Base-by-base conservation (phyloP, 192 early-diverging fungal species). In the Backusella mclennaniae region DNA sequence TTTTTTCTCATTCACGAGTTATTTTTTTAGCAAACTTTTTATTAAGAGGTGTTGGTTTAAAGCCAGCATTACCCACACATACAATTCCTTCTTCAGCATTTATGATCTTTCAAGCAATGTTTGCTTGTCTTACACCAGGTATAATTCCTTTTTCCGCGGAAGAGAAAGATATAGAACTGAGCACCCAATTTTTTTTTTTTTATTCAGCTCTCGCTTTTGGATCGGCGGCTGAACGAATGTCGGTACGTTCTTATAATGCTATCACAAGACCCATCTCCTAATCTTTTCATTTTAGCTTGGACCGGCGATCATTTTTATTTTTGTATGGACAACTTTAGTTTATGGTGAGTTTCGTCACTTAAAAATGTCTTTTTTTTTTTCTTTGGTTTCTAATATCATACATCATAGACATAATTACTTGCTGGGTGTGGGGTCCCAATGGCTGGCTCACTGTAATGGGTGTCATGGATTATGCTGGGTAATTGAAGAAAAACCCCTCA, bases 391-490 rank as follows among this genome's bases (percentile, higher is more conserved):
- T 41, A 9, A 31, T 69, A 67, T 53, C 19, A 36, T 56, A 15
- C 15, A 5, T 17, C 15, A 49, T 66, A 76, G 87, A 92, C 69
- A 85, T 90, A 5, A 89, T 92, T 73, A 92, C 93, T 1, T 94
- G 91, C 79, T 95, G 92, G 95, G 87, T 91, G 12, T 97, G 95
- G 95, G 87, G 88, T 2, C 85, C 86, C 36, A 90, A 90, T 71
- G 96, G 95, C 8, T 97, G 94, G 94, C 80, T 96, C 19, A 79
- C 82, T 19, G 84, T 85, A 39, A 75, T 95, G 78, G 95, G 95
- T 29, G 88, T 87, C 15, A 84, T 95, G 73, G 95, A 96, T 77
- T 97, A 90, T 89, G 96, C 96, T 29, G 96, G 80, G 80, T 81
- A 77, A 69, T 33, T 26, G 35, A 46, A 36, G 33, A 53, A 29